Evolutionary conservation across 1,284 basidiomycete species (phyloP).

Genomic region (Ustilago shanxiensis): DNA sequence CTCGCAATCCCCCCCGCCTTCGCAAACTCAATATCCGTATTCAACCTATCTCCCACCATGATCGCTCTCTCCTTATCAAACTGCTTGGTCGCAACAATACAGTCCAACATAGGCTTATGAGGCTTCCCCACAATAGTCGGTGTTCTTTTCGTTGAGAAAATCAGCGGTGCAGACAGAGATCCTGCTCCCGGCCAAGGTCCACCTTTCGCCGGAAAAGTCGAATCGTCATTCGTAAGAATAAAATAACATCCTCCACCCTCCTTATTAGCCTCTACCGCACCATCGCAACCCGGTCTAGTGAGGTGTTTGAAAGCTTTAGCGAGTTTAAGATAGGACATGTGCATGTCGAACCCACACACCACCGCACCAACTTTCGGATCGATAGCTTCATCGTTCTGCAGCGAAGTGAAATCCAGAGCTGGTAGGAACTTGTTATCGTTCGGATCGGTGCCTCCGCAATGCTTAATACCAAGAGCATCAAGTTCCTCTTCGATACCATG

Average conservation of each 20-base stretch:
- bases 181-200: slow-evolving; percentile 86
- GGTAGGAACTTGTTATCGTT: slow-evolving; percentile 82
- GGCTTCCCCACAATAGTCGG: slow-evolving; percentile 92
- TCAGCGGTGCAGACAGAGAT: slow-evolving; percentile 83
- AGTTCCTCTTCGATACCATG: slow-evolving; percentile 92
- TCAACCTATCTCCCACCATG: slow-evolving; percentile 94
- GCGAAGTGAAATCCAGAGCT: slow-evolving; percentile 79
- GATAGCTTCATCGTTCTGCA: slow-evolving; percentile 71
- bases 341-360: slow-evolving; percentile 79
- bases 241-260: slow-evolving; percentile 84
- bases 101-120: slow-evolving; percentile 90
- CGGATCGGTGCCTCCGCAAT: slow-evolving; percentile 88
- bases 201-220: slow-evolving; percentile 84
- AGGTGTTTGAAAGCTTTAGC: slow-evolving; percentile 94
- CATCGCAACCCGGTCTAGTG: slow-evolving; percentile 60
- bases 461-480: slow-evolving; percentile 81
- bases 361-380: slow-evolving; percentile 89
- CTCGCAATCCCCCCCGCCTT: slow-evolving; percentile 86
- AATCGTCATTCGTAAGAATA: slow-evolving; percentile 92
- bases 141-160: slow-evolving; percentile 77
- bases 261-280: slow-evolving; percentile 68
- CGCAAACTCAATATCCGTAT: slow-evolving; percentile 94
- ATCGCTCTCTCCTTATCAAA: slow-evolving; percentile 83
- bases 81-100: slow-evolving; percentile 83
- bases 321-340: slow-evolving; percentile 82